These are phyloP conservation scores for Bertia moriformis DNA, from an alignment of 2,329 filamentous ascomycete species.

Conservation along the genomic window DNA sequence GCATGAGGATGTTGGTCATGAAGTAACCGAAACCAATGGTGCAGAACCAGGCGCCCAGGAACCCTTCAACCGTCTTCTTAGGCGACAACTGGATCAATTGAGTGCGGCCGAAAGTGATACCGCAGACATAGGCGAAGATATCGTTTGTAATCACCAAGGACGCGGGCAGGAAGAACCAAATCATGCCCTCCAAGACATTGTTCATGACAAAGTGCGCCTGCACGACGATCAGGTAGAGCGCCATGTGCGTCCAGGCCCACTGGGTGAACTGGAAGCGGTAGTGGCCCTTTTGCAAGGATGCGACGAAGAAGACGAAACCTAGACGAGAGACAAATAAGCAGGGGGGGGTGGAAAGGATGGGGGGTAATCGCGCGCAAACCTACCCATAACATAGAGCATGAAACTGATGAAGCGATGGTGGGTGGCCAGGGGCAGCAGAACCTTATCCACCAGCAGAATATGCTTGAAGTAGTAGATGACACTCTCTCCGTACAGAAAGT, in stretches of 20 bases:
- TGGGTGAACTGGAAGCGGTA: conserved; percentile 99
- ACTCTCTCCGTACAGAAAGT: conserved; percentile 95
- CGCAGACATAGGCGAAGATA: conserved; percentile 94
- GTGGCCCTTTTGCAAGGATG: conserved; percentile 82
- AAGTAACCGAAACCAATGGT: conserved; percentile 74
- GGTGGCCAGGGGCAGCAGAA: conserved; percentile 81
- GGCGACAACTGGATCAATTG: conserved; percentile 95
- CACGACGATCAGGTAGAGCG: conserved; percentile 90
- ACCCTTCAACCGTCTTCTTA: conserved; percentile 98
- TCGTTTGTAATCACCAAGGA: conserved; percentile 96
- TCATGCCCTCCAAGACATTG: conserved; percentile 98
- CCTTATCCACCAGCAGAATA: conserved; percentile 84
- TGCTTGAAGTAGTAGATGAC: conserved; percentile 99
- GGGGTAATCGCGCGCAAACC: no score
- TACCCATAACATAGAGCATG: conserved; percentile 91
- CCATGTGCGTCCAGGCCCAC: conserved; percentile 99
- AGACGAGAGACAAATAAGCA: conserved; percentile 1
- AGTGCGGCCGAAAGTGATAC: conserved; percentile 89
- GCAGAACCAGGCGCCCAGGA: conserved; percentile 90
- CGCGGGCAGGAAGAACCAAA: conserved; percentile 97
- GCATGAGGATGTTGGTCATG: conserved; percentile 71
- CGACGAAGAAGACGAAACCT: conserved; percentile 98
- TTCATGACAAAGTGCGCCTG: conserved; percentile 99
- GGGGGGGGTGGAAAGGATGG: no score
- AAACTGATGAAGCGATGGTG: conserved; percentile 99